Conservation (phyloP, 139 green algal species). For the Nannochloris sp. region DNA sequence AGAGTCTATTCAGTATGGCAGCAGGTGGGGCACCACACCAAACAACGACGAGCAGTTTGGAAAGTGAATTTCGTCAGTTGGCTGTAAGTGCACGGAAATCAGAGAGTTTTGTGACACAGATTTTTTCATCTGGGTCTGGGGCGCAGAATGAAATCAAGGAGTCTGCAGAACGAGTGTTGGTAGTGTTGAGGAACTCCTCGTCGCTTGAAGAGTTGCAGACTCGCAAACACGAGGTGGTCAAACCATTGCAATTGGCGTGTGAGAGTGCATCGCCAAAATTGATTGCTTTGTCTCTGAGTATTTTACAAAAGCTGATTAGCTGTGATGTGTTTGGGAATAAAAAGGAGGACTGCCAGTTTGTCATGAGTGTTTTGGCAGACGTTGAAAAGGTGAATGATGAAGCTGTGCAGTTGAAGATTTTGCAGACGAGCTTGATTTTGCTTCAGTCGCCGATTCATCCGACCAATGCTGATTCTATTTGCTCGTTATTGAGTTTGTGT, state of each 20-base stretch:
- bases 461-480: conserved; percentile 38
- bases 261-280: conserved; percentile 64
- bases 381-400: conserved; percentile 62
- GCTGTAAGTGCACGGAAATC: conserved; percentile 38
- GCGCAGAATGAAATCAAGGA: conserved; percentile 64
- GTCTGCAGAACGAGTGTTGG: conserved; percentile 46
- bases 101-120: conserved; percentile 40
- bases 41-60: conserved; percentile 5
- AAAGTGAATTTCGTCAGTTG: conserved; percentile 50
- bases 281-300: conserved; percentile 45
- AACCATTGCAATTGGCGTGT: conserved; percentile 40
- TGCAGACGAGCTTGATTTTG: conserved; percentile 72
- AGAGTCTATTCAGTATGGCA: no score
- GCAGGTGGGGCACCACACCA: no score
- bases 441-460: conserved; percentile 60
- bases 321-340: conserved; percentile 53
- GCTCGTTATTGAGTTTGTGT: conserved; percentile 48
- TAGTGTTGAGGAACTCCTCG: conserved; percentile 38
- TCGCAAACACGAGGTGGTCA: conserved; percentile 34
- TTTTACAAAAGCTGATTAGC: conserved; percentile 72
- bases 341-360: conserved; percentile 10
- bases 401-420: conserved; percentile 67
- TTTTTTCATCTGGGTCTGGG: conserved; percentile 42
- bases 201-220: conserved; percentile 22
- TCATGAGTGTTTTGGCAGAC: conserved; percentile 16